Percentiles rank a stretch among this genome's conserved stretches.
phyloP scores from a whole-genome alignment of 1,284 basidiomycete genomes.

The Trametes pubescens region DNA sequence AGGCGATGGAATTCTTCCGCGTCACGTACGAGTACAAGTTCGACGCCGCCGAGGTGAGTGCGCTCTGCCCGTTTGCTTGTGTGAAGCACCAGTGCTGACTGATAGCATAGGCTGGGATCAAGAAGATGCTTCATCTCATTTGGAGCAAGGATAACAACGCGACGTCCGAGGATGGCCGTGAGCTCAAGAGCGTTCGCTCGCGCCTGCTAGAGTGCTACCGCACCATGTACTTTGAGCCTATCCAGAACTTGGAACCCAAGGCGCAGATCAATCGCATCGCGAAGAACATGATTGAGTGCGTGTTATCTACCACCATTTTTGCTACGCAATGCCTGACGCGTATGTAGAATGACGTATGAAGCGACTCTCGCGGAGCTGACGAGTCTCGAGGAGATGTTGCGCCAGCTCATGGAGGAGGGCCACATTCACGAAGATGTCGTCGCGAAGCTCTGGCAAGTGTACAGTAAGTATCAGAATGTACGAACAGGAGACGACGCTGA shows the following conservation, averaged over 20 bases:
- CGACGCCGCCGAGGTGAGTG: slow-evolving; percentile 72
- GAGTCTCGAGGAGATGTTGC: slow-evolving; percentile 95
- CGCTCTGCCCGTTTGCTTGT: too few species aligned
- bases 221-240: slow-evolving; percentile 87
- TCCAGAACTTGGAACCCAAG: slow-evolving; percentile 76
- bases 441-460: slow-evolving; percentile 94
- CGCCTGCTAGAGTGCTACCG: slow-evolving; percentile 92
- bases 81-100: not conserved
- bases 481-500: not conserved
- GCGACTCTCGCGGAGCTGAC: slow-evolving; percentile 96
- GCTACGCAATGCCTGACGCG: not conserved
- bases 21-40: slow-evolving; percentile 88
- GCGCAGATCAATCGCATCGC: slow-evolving; percentile 93
- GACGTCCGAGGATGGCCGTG: slow-evolving; percentile 86
- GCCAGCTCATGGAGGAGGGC: slow-evolving; percentile 90
- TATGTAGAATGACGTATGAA: slow-evolving; percentile 80
- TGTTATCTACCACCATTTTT: slow-evolving; percentile 22
- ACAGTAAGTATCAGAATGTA: slow-evolving; percentile 64
- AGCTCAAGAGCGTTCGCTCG: slow-evolving; percentile 89
- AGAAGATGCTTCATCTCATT: slow-evolving; percentile 97
- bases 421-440: slow-evolving; percentile 89
- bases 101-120: slow-evolving; percentile 76
- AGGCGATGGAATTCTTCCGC: slow-evolving; percentile 96
- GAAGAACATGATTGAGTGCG: slow-evolving; percentile 97
- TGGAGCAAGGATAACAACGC: slow-evolving; percentile 96